phyloP scores from a whole-genome alignment of 2,329 filamentous ascomycete genomes.

The Diaporthe vaccinii region DNA sequence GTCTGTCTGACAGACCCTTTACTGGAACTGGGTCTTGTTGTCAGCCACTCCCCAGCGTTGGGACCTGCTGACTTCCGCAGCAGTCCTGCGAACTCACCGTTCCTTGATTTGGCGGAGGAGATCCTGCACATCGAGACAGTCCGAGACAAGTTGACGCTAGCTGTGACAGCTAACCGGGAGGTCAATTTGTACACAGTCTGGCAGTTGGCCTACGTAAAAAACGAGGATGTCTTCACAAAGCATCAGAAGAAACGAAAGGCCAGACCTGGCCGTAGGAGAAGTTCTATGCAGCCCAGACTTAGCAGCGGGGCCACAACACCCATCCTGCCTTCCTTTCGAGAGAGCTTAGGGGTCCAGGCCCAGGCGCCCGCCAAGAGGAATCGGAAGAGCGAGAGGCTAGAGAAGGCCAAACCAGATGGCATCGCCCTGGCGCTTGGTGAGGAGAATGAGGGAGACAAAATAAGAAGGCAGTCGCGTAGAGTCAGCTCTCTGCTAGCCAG shows the following conservation, averaged over 20 bases:
- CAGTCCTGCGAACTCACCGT: conserved; percentile 58
- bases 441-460: conserved; percentile 68
- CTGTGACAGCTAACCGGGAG: conserved; percentile 85
- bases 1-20: conserved; percentile 90
- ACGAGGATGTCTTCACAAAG: conserved; percentile 69
- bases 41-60: conserved; percentile 67
- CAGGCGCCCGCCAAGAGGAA: conserved; percentile 66
- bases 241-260: conserved; percentile 60
- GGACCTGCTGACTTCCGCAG: conserved; percentile 54
- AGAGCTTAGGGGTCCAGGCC: conserved; percentile 76
- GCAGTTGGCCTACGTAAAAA: conserved; percentile 82
- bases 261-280: conserved; percentile 66
- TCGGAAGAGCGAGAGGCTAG: conserved; percentile 64
- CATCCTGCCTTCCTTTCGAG: conserved; percentile 73
- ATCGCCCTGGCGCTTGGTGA: conserved; percentile 80
- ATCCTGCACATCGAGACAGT: conserved; percentile 84
- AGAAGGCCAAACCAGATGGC: conserved; percentile 64
- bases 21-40: conserved; percentile 86
- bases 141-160: conserved; percentile 73
- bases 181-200: conserved; percentile 86
- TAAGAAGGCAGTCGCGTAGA: conserved; percentile 76
- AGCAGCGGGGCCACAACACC: conserved; percentile 84
- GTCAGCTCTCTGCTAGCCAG: conserved; percentile 93
- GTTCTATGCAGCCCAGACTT: conserved; percentile 76
- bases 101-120: conserved; percentile 83